Evolutionary conservation across 176 grass and related monocot genomes (phyloP), one percentile per base, ranked within the genome.

Genomic region (Triticum timopheevii): DNA sequence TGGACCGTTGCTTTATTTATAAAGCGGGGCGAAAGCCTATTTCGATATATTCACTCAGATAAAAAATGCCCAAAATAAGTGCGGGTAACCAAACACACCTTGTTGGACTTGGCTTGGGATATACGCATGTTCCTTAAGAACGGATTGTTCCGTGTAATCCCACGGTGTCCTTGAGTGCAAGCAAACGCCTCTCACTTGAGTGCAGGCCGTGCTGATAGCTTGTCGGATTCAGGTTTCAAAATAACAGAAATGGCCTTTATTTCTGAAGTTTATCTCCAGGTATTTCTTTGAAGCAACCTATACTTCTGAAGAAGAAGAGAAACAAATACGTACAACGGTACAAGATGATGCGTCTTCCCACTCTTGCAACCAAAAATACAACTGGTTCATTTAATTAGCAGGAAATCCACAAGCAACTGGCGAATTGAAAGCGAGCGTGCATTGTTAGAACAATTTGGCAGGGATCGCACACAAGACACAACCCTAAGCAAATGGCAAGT

Each of bases 321-420:
- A 58, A 71, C 19, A 73, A 73, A 50, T 50, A 47, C 45, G 1
- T 71, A 59, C 25, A 73, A 28, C 28, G 28, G 28, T 28, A 25
- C 11, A 6, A 23, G n/a, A 70, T 63, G 47, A 50, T 70, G 36
- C 36, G 44, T 86, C 62, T 19, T 30, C 78, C 36, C 63, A 23
- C 28, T 24, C 42, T 78, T 73, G 79, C 79, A 42, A 22, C 23
- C 73, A 86, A 86, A 83, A 65, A 13, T 42, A 66, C 56, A 34
- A 20, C 24, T 78, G 71, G 54, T 79, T 65, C 82, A 74, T 82
- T 33, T 19, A 28, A 36, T 72, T 69, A 27, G 71, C 24, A 3
- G 4, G 22, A 87, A 83, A 79, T 44, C 54, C 66, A 71, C 89
- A 83, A 86, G 89, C 56, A 90, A 87, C 56, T 24, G 50, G 10